phyloP scores from a whole-genome alignment of 306 rosid genomes.

The Prunus dulcis region DNA sequence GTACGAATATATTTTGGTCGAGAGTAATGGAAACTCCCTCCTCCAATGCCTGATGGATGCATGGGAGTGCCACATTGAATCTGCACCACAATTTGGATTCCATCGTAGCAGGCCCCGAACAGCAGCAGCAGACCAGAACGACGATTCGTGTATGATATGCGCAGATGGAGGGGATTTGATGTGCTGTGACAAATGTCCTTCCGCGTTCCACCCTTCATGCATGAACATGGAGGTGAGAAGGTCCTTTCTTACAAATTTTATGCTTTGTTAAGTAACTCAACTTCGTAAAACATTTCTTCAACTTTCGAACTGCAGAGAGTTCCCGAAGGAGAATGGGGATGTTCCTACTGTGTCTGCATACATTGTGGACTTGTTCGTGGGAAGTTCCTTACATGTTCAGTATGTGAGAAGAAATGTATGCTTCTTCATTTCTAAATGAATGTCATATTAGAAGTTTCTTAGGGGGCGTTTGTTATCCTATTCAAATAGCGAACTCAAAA shows the following conservation, averaged over 20 bases:
- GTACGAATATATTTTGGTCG: constrained; percentile 15
- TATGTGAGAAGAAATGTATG: constrained; percentile 36
- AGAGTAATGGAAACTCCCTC: neutral
- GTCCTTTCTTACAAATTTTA: neutral
- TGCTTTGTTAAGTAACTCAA: no score
- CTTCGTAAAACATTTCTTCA: neutral
- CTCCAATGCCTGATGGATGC: constrained; percentile 9
- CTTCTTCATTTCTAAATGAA: neutral
- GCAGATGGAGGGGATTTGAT: constrained; percentile 42
- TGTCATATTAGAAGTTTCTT: neutral
- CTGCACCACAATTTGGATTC: neutral
- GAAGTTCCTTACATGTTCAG: constrained; percentile 16
- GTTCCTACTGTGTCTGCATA: constrained; percentile 41
- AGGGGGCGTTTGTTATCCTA: no score
- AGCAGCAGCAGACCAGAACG: constrained; percentile 16
- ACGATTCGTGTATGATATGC: constrained; percentile 35
- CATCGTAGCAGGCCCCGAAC: neutral
- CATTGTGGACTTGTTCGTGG: constrained; percentile 17
- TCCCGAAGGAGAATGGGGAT: constrained; percentile 32
- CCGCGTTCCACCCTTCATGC: constrained; percentile 27
- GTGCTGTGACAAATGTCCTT: constrained; percentile 38
- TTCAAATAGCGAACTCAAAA: no score
- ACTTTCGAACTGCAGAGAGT: constrained; percentile 18
- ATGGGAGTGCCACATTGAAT: neutral
- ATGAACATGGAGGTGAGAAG: constrained; percentile 30